Evolutionary conservation across 2,329 filamentous ascomycete species (phyloP).

Genomic region (Ophiostoma tasmaniense): DNA sequence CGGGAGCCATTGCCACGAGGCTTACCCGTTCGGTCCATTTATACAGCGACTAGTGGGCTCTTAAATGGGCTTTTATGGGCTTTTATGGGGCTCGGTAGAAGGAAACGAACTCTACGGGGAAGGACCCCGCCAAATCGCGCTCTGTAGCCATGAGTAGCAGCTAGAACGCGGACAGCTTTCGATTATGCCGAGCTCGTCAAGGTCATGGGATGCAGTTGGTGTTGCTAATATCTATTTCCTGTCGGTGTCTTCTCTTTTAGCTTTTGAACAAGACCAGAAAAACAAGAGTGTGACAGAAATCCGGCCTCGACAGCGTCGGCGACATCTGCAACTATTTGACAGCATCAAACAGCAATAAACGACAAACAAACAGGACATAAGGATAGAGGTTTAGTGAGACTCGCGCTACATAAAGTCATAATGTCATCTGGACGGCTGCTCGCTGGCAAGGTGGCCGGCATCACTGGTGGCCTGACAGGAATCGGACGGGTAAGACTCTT

Average conservation of each 20-base stretch:
- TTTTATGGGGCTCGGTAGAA: not conserved
- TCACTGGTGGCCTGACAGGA: conserved; percentile 19
- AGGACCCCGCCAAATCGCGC: conserved; percentile 6
- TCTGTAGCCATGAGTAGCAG: not conserved
- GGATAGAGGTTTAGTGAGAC: no score
- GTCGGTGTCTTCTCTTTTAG: not conserved
- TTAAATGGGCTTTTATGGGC: not conserved
- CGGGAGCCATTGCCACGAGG: conserved; percentile 1
- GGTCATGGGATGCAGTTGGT: not conserved
- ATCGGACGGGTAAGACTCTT: conserved; percentile 15
- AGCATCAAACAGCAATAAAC: not conserved
- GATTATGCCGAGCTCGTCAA: not conserved
- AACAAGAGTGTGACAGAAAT: not conserved
- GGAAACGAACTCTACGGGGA: not conserved
- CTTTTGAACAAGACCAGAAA: not conserved
- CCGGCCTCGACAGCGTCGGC: not conserved
- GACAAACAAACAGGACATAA: not conserved
- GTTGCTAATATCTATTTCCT: not conserved
- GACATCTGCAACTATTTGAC: not conserved
- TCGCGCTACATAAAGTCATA: not conserved
- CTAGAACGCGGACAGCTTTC: not conserved
- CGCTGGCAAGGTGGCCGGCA: conserved; percentile 19
- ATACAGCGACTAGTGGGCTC: not conserved
- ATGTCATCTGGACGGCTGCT: conserved; percentile 18
- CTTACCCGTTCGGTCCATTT: not conserved